Evolutionary conservation across 169 alveolate genomes (phyloP).

Genomic region (Plasmodium fragile): DNA sequence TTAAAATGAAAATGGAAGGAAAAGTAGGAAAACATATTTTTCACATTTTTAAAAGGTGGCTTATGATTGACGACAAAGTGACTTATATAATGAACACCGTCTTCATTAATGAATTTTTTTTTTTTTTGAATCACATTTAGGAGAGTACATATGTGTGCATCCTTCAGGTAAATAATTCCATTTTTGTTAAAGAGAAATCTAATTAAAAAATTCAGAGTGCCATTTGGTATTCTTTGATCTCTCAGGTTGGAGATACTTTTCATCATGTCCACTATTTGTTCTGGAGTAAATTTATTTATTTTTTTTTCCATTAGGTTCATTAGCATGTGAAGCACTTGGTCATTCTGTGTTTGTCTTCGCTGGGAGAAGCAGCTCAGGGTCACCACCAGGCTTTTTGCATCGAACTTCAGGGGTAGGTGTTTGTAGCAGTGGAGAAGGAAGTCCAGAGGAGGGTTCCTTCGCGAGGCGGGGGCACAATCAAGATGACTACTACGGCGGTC

Average conservation of each 20-base stretch:
- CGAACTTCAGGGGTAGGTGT: conserved; percentile 24
- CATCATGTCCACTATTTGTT: conserved; percentile 26
- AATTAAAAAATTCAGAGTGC: conserved; percentile 27
- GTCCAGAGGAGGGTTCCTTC: not conserved
- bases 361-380: conserved; percentile 47
- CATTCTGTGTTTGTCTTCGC: not conserved
- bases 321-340: conserved; percentile 35
- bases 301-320: conserved; percentile 29
- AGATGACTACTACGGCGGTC: not conserved
- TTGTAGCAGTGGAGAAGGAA: conserved; percentile 22
- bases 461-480: not conserved
- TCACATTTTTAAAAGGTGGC: conserved; percentile 52
- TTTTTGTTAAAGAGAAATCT: conserved; percentile 53
- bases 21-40: conserved; percentile 26
- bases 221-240: conserved; percentile 31
- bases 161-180: conserved; percentile 51
- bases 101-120: conserved; percentile 36
- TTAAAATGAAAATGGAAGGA: conserved; percentile 54
- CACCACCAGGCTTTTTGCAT: conserved; percentile 20
- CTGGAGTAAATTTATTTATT: conserved; percentile 39
- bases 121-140: conserved; percentile 31
- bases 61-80: conserved; percentile 49
- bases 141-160: conserved; percentile 19
- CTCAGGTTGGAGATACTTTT: conserved; percentile 26
- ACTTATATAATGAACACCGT: conserved; percentile 20